Conservation (phyloP, 495 filamentous ascomycete genomes). For the Penicillium silybi region DNA sequence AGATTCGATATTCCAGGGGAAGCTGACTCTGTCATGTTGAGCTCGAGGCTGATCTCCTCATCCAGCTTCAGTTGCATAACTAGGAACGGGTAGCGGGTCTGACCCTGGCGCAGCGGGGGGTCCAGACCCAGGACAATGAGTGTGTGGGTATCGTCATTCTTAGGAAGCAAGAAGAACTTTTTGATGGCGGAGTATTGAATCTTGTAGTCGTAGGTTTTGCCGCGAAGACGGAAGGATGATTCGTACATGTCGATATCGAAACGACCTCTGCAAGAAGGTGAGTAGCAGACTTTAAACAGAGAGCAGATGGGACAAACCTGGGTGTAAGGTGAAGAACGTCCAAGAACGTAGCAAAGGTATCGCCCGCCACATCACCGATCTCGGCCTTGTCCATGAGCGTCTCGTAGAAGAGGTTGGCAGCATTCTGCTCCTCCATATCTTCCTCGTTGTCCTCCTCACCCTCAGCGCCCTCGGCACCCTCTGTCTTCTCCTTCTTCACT, state of each 20-base stretch:
- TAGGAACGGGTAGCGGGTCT: conserved; percentile 96
- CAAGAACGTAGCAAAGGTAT: conserved; percentile 94
- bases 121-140: conserved; percentile 95
- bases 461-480: conserved; percentile 65
- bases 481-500: conserved; percentile 74
- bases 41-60: conserved; percentile 92
- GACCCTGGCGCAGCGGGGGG: conserved; percentile 92
- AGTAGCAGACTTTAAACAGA: conserved; percentile 1
- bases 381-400: conserved; percentile 98
- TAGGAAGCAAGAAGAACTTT: conserved; percentile 97
- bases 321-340: conserved; percentile 97
- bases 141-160: conserved; percentile 92
- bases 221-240: conserved; percentile 91
- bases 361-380: conserved; percentile 96
- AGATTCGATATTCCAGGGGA: background rate
- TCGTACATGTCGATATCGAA: conserved; percentile 99
- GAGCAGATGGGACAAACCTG: conserved; percentile 52
- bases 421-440: conserved; percentile 82
- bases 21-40: conserved; percentile 95
- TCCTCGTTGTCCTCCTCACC: conserved; percentile 68
- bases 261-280: conserved; percentile 68
- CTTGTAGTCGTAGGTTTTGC: conserved; percentile 99
- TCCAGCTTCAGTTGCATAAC: conserved; percentile 99
- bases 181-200: conserved; percentile 97
- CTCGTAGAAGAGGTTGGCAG: conserved; percentile 93